Evolutionary conservation across 2,329 filamentous ascomycete genomes (phyloP).

Genomic region (Fusarium buxicola): DNA sequence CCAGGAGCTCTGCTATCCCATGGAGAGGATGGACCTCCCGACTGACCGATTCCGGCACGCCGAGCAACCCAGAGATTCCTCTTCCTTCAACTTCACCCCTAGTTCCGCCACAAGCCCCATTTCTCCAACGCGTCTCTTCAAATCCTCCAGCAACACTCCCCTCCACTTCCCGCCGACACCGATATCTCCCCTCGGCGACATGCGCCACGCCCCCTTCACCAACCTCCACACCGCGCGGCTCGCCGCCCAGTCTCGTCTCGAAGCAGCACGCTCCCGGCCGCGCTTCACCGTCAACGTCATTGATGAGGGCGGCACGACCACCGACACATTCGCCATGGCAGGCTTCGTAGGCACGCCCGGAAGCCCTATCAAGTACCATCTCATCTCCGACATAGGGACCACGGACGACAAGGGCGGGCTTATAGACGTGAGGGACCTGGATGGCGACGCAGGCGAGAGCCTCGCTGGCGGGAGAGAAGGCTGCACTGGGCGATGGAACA

Average conservation of each 20-base stretch:
- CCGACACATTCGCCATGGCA: conserved; percentile 66
- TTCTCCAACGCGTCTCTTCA: conserved; percentile 46
- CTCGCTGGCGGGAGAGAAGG: conserved; percentile 52
- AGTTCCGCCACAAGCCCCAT: conserved; percentile 41
- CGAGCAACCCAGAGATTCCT: conserved; percentile 28
- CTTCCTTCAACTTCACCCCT: conserved; percentile 36
- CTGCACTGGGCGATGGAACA: conserved; percentile 62
- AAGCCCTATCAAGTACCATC: conserved; percentile 69
- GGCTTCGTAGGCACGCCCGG: conserved; percentile 71
- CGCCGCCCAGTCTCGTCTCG: conserved; percentile 73
- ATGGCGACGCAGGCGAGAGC: conserved; percentile 61
- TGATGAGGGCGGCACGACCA: conserved; percentile 62
- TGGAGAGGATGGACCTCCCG: conserved; percentile 64
- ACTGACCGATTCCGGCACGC: conserved; percentile 58
- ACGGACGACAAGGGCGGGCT: conserved; percentile 68
- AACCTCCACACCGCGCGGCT: conserved; percentile 66
- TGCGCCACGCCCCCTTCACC: conserved; percentile 51
- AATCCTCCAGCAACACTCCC: conserved; percentile 52
- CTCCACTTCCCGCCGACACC: conserved; percentile 40
- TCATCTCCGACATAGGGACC: conserved; percentile 68
- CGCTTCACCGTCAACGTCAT: conserved; percentile 69
- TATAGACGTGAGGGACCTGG: conserved; percentile 63
- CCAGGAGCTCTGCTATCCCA: conserved; percentile 75
- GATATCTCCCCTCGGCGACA: conserved; percentile 24
- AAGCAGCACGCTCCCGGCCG: conserved; percentile 65